Evolutionary conservation across 257 asterid genomes (phyloP).

Genomic region (Solanum clarkiae): DNA sequence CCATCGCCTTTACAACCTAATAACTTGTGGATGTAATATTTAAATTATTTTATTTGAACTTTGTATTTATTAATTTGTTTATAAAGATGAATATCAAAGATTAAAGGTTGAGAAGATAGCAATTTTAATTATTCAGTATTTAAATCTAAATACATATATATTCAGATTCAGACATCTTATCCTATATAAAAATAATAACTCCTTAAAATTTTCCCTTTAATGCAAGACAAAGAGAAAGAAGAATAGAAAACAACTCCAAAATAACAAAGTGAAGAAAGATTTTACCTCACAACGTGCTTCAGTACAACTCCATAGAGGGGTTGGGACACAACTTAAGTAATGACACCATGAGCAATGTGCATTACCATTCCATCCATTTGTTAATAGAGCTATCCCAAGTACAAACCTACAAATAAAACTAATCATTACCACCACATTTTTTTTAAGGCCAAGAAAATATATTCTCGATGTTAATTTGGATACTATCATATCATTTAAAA

Average conservation of each 20-base stretch:
- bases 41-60: not conserved
- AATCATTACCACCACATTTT: not conserved
- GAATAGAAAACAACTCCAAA: not conserved
- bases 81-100: not conserved
- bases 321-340: conserved; percentile 71
- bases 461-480: not conserved
- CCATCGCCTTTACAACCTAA: not conserved
- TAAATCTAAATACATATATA: not conserved
- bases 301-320: conserved; percentile 71
- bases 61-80: not conserved
- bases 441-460: not conserved
- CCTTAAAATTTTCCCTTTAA: not conserved
- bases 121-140: not conserved
- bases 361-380: conserved; percentile 60
- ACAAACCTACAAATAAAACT: conserved; percentile 30
- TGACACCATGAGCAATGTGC: conserved; percentile 87
- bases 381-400: conserved; percentile 28
- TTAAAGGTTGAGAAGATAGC: not conserved
- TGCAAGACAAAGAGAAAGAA: not conserved
- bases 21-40: not conserved
- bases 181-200: no score
- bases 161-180: not conserved
- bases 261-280: not conserved
- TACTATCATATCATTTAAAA: not conserved
- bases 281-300: conserved; percentile 59